A percentile compares a stretch with the other conserved stretches of the same genome.
Evolutionary conservation across 345 rosid genomes (phyloP).

Genomic region (Eutrema japonicum): DNA sequence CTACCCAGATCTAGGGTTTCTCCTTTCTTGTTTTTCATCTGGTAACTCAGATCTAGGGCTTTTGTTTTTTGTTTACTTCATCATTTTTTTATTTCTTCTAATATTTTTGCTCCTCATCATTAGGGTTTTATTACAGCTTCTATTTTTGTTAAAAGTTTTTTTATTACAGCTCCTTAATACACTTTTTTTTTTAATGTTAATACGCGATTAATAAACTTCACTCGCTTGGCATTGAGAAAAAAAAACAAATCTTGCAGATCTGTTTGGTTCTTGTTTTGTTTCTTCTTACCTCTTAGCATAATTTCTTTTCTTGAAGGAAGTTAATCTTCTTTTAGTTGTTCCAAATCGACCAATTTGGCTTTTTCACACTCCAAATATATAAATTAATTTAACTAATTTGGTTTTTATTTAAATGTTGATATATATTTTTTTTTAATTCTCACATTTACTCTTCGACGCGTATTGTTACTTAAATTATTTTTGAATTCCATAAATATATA

Average conservation of each 20-base stretch:
- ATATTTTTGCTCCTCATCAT: neutral
- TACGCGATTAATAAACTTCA: neutral
- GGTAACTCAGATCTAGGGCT: conserved; percentile 31
- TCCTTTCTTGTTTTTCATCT: neutral
- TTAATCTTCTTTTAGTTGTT: neutral
- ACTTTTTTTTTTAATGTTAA: no score
- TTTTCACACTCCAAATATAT: neutral
- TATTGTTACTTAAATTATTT: neutral
- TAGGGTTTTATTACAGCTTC: conserved; percentile 15
- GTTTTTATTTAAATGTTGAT: neutral
- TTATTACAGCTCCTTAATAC: no score
- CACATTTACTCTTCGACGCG: neutral
- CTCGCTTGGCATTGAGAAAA: neutral
- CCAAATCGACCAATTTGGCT: neutral
- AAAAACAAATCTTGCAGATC: conserved; percentile 10
- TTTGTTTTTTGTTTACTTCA: neutral
- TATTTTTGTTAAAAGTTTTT: no score
- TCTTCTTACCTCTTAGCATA: neutral
- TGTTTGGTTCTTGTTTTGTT: conserved; percentile 22
- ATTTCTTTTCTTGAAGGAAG: neutral
- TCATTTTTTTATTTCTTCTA: neutral
- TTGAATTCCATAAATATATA: neutral
- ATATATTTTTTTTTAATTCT: neutral
- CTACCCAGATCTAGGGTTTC: conserved; percentile 29
- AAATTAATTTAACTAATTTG: neutral